A percentile compares a stretch with the other conserved stretches of the same genome.
These are phyloP conservation scores for Paramecium primaurelia DNA, from an alignment of 73 alveolate genomes.

Conservation along the genomic window DNA sequence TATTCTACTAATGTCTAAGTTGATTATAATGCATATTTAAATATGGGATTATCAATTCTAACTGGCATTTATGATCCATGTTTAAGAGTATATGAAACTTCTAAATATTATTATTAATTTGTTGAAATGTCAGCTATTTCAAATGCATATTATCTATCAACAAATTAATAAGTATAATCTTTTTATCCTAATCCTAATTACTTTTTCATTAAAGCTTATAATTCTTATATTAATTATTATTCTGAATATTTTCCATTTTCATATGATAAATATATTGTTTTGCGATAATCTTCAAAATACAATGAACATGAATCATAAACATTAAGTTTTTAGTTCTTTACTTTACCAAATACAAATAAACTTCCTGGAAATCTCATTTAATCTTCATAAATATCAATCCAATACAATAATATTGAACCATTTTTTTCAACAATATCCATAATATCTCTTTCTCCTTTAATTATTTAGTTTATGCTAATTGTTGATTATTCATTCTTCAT, in stretches of 20 bases:
- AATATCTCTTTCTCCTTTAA: not conserved
- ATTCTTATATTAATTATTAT: not conserved
- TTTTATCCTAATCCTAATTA: not conserved
- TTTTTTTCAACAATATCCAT: not conserved
- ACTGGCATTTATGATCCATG: constrained; percentile 75
- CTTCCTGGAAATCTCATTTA: not conserved
- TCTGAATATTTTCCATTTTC: not conserved
- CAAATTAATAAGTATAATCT: constrained; percentile 75
- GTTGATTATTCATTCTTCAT: not conserved
- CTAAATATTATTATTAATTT: constrained; percentile 69
- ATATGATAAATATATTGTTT: constrained; percentile 5
- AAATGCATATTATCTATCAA: constrained; percentile 85
- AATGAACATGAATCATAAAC: constrained; percentile 41
- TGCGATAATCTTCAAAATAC: constrained; percentile 5
- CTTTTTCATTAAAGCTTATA: not conserved
- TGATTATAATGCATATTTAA: constrained; percentile 80
- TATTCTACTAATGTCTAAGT: constrained; percentile 83
- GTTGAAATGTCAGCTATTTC: constrained; percentile 82
- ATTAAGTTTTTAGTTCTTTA: not conserved
- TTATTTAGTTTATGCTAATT: not conserved
- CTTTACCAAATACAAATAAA: constrained; percentile 54
- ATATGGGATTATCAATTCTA: constrained; percentile 74
- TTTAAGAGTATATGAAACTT: constrained; percentile 79
- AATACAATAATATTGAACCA: not conserved
- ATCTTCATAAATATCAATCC: constrained; percentile 44